phyloP scores from a whole-genome alignment of 1,284 basidiomycete species.

The Flammula alnicola region DNA sequence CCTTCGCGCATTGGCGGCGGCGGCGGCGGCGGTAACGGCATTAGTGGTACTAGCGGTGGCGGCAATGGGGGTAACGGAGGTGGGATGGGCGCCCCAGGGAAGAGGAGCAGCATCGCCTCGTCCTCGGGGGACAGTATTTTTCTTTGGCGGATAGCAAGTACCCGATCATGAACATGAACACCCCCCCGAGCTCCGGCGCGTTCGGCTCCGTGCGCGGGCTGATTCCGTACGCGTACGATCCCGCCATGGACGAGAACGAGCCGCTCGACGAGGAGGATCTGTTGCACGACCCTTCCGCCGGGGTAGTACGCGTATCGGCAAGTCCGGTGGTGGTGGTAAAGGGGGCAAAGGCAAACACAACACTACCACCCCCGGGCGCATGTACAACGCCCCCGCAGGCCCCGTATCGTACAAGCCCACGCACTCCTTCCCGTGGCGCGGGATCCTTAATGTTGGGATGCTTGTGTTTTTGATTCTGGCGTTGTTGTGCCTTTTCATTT shows the following conservation, averaged over 20 bases:
- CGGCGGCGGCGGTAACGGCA: not conserved
- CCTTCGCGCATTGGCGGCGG: conserved; percentile 18
- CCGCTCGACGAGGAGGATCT: conserved; percentile 66
- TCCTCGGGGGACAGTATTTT: conserved; percentile 48
- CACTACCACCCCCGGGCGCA: not conserved
- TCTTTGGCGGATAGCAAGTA: conserved; percentile 69
- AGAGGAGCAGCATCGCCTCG: conserved; percentile 37
- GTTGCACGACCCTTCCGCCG: conserved; percentile 55
- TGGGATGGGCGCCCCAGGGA: conserved; percentile 9
- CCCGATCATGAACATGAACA: conserved; percentile 35
- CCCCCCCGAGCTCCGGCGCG: conserved; percentile 33
- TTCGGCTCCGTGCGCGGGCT: conserved; percentile 48
- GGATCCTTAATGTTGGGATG: conserved; percentile 72
- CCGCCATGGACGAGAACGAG: conserved; percentile 59
- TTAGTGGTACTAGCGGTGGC: not conserved
- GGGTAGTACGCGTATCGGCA: conserved; percentile 9
- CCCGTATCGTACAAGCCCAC: conserved; percentile 30
- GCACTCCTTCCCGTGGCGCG: conserved; percentile 60
- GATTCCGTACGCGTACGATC: conserved; percentile 72
- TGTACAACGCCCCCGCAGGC: not conserved
- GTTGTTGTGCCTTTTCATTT: conserved; percentile 72
- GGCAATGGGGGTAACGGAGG: not conserved
- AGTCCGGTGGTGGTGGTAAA: not conserved
- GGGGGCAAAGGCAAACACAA: not conserved
- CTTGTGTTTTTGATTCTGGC: conserved; percentile 64